Percentiles rank a stretch among this genome's conserved stretches.
phyloP scores from a whole-genome alignment of 805 yeast genomes.

The Ogataea pilisensis region DNA sequence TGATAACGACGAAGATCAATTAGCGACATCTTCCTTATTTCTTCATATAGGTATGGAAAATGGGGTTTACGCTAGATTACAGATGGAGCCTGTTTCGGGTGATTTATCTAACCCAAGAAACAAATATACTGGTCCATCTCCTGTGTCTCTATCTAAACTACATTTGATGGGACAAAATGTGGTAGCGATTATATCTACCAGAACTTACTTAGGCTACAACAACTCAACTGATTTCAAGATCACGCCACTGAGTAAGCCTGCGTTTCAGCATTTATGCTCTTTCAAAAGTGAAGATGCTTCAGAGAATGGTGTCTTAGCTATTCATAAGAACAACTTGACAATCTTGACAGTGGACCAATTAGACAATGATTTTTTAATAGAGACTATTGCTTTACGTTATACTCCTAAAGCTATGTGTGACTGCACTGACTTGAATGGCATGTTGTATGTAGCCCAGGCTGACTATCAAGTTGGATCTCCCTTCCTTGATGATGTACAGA shows the following conservation, averaged over 20 bases:
- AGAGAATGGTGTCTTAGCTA: conserved; percentile 59
- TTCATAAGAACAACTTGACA: conserved; percentile 45
- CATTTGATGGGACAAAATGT: conserved; percentile 29
- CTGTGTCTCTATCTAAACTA: conserved; percentile 47
- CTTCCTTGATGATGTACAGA: conserved; percentile 13
- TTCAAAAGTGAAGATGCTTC: conserved; percentile 61
- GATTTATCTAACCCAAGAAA: conserved; percentile 58
- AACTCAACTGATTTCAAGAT: conserved; percentile 34
- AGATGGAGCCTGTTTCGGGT: conserved; percentile 57
- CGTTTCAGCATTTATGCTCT: conserved; percentile 43
- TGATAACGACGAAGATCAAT: conserved; percentile 6
- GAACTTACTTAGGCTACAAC: conserved; percentile 53
- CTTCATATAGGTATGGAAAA: conserved; percentile 80
- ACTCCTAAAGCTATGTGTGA: conserved; percentile 45
- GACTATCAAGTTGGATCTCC: conserved; percentile 38
- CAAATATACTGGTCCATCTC: conserved; percentile 68
- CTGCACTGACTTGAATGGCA: conserved; percentile 19
- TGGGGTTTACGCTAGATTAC: conserved; percentile 71
- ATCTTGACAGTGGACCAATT: conserved; percentile 51
- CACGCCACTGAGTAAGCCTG: conserved; percentile 43
- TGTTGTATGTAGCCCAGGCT: conserved; percentile 42
- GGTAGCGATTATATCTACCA: conserved; percentile 48
- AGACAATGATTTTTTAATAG: conserved; percentile 31
- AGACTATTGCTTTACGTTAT: conserved; percentile 41
- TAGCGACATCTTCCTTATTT: conserved; percentile 22